Conservation (phyloP, 768 basidiomycete genomes). For the Tulasnella sp. region DNA sequence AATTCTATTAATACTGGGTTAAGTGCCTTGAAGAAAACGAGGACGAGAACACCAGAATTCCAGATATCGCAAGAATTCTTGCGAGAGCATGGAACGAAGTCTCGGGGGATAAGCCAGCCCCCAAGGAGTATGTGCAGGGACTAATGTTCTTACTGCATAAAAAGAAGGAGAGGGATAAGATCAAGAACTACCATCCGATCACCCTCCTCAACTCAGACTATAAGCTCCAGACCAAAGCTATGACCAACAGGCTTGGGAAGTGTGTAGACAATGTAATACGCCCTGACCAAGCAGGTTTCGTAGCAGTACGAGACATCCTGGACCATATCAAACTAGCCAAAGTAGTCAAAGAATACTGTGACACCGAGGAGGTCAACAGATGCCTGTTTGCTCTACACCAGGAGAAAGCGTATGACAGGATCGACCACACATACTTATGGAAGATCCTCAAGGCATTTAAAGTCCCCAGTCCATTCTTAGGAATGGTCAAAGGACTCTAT, state of each 20-base stretch:
- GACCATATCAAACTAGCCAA: conserved; percentile 22
- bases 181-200: conserved; percentile 23
- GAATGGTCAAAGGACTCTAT: background rate
- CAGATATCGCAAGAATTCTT: too few relatives aligned
- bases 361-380: background rate
- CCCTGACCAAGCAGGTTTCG: conserved; percentile 20
- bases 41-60: background rate
- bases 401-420: conserved; percentile 26
- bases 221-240: conserved; percentile 16
- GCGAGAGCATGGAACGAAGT: background rate
- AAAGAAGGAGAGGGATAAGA: background rate
- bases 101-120: background rate
- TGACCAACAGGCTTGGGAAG: background rate
- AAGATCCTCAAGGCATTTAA: background rate
- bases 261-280: background rate
- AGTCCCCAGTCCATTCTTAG: background rate
- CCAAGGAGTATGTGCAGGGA: background rate
- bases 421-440: conserved; percentile 18
- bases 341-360: conserved; percentile 10
- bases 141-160: conserved; percentile 21
- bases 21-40: background rate
- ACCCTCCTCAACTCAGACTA: conserved; percentile 19
- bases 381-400: conserved; percentile 9
- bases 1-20: conserved; percentile 18
- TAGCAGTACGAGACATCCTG: conserved; percentile 17